Base-by-base conservation (phyloP, 1,284 basidiomycete genomes). In the Polyporus tsugae region DNA sequence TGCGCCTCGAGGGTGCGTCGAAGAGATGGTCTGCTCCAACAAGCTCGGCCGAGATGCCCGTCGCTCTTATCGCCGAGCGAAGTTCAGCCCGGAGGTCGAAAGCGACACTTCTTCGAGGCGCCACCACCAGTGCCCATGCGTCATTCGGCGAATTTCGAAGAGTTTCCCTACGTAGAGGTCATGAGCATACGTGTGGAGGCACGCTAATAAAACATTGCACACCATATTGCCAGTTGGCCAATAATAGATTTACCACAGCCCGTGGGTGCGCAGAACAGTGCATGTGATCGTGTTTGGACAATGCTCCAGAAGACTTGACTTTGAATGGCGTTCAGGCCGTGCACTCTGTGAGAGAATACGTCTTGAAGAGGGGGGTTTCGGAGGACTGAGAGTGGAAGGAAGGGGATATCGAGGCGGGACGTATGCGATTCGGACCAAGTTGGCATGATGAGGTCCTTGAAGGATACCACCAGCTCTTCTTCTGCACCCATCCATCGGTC, bases 401-500 rank as follows among this genome's bases (percentile, higher is more conserved):
- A 93, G 0, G 97, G 96, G 2, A 99, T 85, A 71, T 97, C 89
- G 46, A 98, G 81, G 0, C 95, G 82, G 7, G 88, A 85, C 0
- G 91, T 91, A 75, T 91, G 89, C n/a, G 86, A 85, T 42, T 85
- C 82, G 7, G 91, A 87, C n/a, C 82, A 74, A 7, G 81, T 69
- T 0, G 98, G 97, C 90, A 99, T 96, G 64, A 89, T 80, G 13
- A 99, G 80, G 19, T 86, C 82, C 11, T 91, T 88, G 42, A 99
- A 81, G 0, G 89, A 78, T 42, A 98, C 83, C 13, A 76, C 73
- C 5, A 91, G 76, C 72, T 92, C 89, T 66, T 94, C 90, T 74
- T 98, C 96, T 7, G 96, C 93, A 10, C 96, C 96, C 70, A 98
- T 85, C 98, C 98, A 99, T 71, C 89, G 87, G 79, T 99, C 96